A percentile compares a stretch with the other conserved stretches of the same genome.
Evolutionary conservation across 1,284 basidiomycete species (phyloP).

Genomic region (Fomitiporia mediterranea): DNA sequence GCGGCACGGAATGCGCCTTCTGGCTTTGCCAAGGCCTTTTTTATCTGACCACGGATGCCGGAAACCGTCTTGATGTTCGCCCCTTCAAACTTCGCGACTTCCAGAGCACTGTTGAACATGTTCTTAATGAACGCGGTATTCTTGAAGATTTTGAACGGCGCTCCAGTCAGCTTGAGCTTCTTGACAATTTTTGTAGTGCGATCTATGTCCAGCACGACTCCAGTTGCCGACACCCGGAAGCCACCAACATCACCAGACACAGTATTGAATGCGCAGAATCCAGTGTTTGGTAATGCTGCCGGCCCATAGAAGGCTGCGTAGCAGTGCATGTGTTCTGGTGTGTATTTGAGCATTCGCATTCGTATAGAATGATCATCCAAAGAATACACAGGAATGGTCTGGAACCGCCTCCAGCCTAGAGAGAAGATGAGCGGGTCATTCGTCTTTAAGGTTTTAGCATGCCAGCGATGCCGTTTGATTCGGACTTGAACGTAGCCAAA

Average conservation of each 20-base stretch:
- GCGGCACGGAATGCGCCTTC: conserved; percentile 95
- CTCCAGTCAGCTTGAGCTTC: conserved; percentile 95
- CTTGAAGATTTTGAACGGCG: conserved; percentile 96
- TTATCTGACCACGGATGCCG: conserved; percentile 94
- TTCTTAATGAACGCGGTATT: conserved; percentile 99
- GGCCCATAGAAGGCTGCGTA: conserved; percentile 97
- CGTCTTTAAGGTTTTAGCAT: conserved; percentile 88
- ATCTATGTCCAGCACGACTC: conserved; percentile 93
- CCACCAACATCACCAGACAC: conserved; percentile 61
- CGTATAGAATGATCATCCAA: conserved; percentile 96
- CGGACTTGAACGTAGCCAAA: conserved; percentile 95
- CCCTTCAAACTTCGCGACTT: conserved; percentile 98
- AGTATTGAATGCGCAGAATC: conserved; percentile 96
- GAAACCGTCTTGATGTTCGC: conserved; percentile 94
- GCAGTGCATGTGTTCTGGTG: conserved; percentile 99
- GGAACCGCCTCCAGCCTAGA: conserved; percentile 95
- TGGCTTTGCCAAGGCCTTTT: conserved; percentile 91
- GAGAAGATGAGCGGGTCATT: conserved; percentile 97
- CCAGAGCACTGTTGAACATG: conserved; percentile 92
- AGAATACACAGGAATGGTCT: conserved; percentile 92
- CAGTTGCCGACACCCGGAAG: conserved; percentile 92
- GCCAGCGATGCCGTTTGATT: conserved; percentile 97
- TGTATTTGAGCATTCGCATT: conserved; percentile 99
- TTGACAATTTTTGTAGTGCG: conserved; percentile 94
- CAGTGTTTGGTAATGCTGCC: conserved; percentile 88